phyloP scores from a whole-genome alignment of 257 asterid genomes.

The Plantago ovata region DNA sequence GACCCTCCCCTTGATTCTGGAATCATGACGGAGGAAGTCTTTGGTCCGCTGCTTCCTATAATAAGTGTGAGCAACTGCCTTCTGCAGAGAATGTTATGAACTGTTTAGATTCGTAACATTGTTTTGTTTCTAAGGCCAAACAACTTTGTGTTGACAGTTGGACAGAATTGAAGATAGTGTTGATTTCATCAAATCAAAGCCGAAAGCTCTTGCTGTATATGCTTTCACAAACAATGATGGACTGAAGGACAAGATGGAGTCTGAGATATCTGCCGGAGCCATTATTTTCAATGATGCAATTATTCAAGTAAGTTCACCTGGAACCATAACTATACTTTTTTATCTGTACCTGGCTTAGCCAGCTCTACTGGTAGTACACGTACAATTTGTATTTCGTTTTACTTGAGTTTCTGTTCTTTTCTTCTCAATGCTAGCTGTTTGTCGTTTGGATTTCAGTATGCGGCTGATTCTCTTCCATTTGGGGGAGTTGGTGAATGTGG shows the following conservation, averaged over 20 bases:
- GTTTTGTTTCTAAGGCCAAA: not conserved
- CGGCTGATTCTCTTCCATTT: slow-evolving; percentile 62
- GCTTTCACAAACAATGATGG: slow-evolving; percentile 57
- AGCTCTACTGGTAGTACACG: too few relatives aligned
- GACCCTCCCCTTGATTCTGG: slow-evolving; percentile 69
- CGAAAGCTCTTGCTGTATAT: slow-evolving; percentile 55
- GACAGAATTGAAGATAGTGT: slow-evolving; percentile 70
- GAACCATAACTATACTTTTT: not conserved
- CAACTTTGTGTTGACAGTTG: slow-evolving; percentile 33
- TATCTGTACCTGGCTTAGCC: too few relatives aligned
- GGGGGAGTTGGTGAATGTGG: slow-evolving; percentile 90
- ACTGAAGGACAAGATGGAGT: slow-evolving; percentile 22
- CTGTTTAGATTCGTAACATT: not conserved
- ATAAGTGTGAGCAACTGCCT: slow-evolving; percentile 43
- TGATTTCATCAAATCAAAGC: slow-evolving; percentile 48
- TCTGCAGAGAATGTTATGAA: not conserved
- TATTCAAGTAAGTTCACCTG: slow-evolving; percentile 49
- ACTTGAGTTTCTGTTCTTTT: not conserved
- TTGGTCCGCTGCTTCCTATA: slow-evolving; percentile 81
- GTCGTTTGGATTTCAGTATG: slow-evolving; percentile 42
- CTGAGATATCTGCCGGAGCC: slow-evolving; percentile 62
- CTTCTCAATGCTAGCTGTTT: not conserved
- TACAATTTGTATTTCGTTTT: not conserved
- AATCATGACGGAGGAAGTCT: slow-evolving; percentile 75
- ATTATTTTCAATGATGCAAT: slow-evolving; percentile 67